A percentile compares a stretch with the other conserved stretches of the same genome.
Evolutionary conservation across 495 filamentous ascomycete species (phyloP).

Genomic region (Tuber borchii): DNA sequence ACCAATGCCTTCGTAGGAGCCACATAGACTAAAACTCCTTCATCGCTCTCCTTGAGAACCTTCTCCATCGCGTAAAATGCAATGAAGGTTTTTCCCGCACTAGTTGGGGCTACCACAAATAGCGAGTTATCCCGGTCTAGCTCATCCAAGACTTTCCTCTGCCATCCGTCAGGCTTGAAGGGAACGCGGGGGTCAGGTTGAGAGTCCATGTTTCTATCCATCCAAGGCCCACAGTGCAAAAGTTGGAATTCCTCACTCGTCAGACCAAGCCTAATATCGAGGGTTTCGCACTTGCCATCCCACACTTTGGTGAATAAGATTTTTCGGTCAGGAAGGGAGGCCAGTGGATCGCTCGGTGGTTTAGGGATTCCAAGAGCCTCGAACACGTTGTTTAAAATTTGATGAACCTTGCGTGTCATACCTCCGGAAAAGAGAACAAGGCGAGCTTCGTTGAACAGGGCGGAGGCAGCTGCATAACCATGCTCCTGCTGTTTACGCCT

Average conservation of each 20-base stretch:
- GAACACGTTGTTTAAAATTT: constrained; percentile 36
- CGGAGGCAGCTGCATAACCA: constrained; percentile 42
- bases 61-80: constrained; percentile 75
- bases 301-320: constrained; percentile 17
- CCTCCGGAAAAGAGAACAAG: constrained; percentile 24
- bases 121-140: constrained; percentile 62
- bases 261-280: constrained; percentile 43
- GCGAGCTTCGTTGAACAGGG: constrained; percentile 40
- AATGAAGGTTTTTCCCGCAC: constrained; percentile 56
- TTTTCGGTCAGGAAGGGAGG: constrained; percentile 32
- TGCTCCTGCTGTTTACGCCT: constrained; percentile 34
- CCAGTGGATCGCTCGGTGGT: constrained; percentile 12
- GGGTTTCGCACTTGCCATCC: constrained; percentile 37
- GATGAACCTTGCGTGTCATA: constrained; percentile 40
- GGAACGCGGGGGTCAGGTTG: constrained; percentile 56
- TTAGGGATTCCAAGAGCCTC: constrained; percentile 33
- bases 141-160: constrained; percentile 63
- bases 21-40: constrained; percentile 70
- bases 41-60: constrained; percentile 57
- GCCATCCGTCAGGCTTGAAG: constrained; percentile 72
- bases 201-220: constrained; percentile 67
- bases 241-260: constrained; percentile 55
- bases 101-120: constrained; percentile 71
- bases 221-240: constrained; percentile 61
- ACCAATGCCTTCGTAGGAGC: constrained; percentile 72